Percentiles rank a stretch among this genome's conserved stretches.
Conservation (phyloP, 306 rosid species). For the Vachellia collinsii region DNA sequence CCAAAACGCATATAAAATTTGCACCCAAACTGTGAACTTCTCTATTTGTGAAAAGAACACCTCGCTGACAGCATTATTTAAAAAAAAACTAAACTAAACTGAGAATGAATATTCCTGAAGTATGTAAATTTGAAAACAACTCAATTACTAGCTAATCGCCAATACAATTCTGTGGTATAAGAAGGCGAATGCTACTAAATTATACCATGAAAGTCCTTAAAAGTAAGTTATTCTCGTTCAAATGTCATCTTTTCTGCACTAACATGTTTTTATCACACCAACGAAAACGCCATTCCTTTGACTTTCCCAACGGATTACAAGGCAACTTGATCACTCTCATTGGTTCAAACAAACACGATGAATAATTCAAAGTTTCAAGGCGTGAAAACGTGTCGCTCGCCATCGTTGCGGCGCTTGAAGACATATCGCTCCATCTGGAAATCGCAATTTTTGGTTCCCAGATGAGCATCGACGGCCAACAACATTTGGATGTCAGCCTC, state of each 20-base stretch:
- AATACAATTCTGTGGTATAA: too few species aligned
- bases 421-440: neutral
- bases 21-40: neutral
- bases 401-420: neutral
- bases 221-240: too few species aligned
- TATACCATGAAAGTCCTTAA: too few species aligned
- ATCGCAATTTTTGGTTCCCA: neutral
- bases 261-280: neutral
- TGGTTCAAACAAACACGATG: neutral
- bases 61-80: neutral
- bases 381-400: neutral
- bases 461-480: neutral
- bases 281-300: neutral
- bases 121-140: too few species aligned
- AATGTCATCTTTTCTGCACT: too few species aligned
- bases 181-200: too few species aligned
- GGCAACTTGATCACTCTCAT: neutral
- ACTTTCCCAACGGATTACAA: neutral
- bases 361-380: neutral
- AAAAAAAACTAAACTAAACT: neutral
- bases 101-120: too few species aligned
- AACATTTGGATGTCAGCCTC: conserved; percentile 4
- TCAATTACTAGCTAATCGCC: too few species aligned
- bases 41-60: neutral
- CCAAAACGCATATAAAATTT: neutral